Percentiles rank a stretch among this genome's conserved stretches.
These are phyloP conservation scores for Sergeia podlipaevii DNA, from an alignment of 208 protist species.

Conservation along the genomic window DNA sequence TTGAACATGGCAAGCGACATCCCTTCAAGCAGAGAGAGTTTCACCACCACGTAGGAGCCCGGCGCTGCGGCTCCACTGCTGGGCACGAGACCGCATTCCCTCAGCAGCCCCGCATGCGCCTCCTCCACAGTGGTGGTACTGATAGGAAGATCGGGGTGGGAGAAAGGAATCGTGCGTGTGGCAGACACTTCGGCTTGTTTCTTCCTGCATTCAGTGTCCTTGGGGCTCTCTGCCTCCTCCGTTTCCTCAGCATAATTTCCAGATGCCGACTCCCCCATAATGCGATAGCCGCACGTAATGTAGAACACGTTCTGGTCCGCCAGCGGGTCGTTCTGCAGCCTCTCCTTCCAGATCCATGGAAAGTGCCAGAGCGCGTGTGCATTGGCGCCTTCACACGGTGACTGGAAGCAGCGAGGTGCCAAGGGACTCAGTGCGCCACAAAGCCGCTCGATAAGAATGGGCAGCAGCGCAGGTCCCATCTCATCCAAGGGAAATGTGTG, in stretches of 20 bases:
- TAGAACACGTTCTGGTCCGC: constrained; percentile 56
- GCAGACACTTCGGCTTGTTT: constrained; percentile 1
- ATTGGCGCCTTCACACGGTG: not conserved
- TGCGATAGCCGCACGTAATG: constrained; percentile 55
- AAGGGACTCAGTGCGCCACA: no score
- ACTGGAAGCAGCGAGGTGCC: constrained; percentile 3
- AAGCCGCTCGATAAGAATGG: constrained; percentile 71
- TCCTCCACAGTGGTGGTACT: constrained; percentile 39
- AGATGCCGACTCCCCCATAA: constrained; percentile 11
- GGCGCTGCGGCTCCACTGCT: constrained; percentile 3
- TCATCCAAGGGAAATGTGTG: constrained; percentile 59
- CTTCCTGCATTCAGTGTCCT: not conserved
- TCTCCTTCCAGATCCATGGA: constrained; percentile 73
- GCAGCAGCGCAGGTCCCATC: constrained; percentile 51
- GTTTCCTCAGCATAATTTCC: constrained; percentile 5
- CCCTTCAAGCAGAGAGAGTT: constrained; percentile 53
- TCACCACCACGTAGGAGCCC: constrained; percentile 38
- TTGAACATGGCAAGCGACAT: constrained; percentile 64
- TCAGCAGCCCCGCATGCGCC: constrained; percentile 47
- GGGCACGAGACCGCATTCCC: constrained; percentile 45
- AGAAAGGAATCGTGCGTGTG: constrained; percentile 48
- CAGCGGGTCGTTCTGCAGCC: constrained; percentile 54
- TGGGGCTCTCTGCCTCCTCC: not conserved
- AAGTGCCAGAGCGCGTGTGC: constrained; percentile 29
- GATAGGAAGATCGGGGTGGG: constrained; percentile 46